phyloP scores from a whole-genome alignment of 2,329 filamentous ascomycete genomes.

The Fusarium hainanense region DNA sequence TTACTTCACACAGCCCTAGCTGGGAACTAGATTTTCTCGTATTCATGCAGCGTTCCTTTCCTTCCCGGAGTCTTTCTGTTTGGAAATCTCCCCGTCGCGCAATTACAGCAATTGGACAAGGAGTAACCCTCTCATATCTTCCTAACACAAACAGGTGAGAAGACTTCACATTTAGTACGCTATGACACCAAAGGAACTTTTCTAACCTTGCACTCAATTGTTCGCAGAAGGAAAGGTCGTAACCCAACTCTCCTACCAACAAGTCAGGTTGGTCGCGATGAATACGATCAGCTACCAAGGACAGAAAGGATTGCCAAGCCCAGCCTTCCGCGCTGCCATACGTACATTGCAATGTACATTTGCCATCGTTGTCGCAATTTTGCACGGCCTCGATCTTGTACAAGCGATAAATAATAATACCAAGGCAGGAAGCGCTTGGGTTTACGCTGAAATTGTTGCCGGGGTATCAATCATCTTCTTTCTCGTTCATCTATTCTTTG shows the following conservation, averaged over 20 bases:
- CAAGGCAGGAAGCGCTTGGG: not conserved
- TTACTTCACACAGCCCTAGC: no score
- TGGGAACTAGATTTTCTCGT: no score
- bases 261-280: not conserved
- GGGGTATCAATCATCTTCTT: constrained; percentile 6
- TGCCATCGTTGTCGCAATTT: not conserved
- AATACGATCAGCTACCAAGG: not conserved
- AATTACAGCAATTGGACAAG: no score
- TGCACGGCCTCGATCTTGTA: constrained; percentile 9
- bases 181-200: no score
- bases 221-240: no score
- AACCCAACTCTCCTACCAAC: not conserved
- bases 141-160: no score
- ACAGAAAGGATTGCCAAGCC: not conserved
- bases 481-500: constrained; percentile 5
- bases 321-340: not conserved
- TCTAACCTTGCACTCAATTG: no score
- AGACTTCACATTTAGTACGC: no score
- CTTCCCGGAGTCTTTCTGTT: no score
- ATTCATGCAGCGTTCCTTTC: no score
- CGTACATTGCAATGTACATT: constrained; percentile 8
- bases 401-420: not conserved
- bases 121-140: no score
- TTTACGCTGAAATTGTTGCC: constrained; percentile 10
- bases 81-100: rapidly evolving